Evolutionary conservation across 768 basidiomycete genomes (phyloP), one percentile per base, ranked within the genome.

Genomic region (Tylopilus sp.): DNA sequence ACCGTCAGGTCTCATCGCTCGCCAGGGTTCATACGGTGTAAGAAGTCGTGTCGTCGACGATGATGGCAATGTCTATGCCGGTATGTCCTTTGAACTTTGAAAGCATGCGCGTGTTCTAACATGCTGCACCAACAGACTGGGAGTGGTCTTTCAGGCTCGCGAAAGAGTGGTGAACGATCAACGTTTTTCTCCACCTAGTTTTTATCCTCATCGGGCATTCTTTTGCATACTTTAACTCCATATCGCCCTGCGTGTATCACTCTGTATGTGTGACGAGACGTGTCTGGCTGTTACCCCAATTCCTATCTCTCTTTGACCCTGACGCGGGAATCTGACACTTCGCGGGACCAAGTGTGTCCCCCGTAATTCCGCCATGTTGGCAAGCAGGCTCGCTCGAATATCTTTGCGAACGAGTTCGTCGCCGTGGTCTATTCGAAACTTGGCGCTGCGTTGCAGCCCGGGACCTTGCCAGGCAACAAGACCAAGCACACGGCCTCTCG

Each of bases 81-180:
- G 91, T 90, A 67, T 40, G 84, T 72, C 14, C 13, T 29, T 21
- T 12, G 19, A 26, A n/a, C 42, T n/a, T 38, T 17, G 33, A 19
- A 12, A 16, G 16, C 41, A 41, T 45, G 10, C 16, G 28, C 34
- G 12, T 4, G 9, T 49, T 7, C 40, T 71, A 44, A 70, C 24
- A 21, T 14, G 31, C 8, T 9, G 21, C 22, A 42, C 29, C 46
- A 37, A 30, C 38, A 71, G 70, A 71, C 24, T 71, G 70, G 70
- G 71, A 72, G 6, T 98, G 95, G 95, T 71, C 66, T 24, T 97
- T 98, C 80, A 96, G 92, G 70, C 79, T 98, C 54, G 84, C 78
- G 40, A 96, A 96, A 75, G 92, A 95, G 60, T 98, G 95, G 95
- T 87, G 68, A 76, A 70, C 44, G 42, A 29, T 22, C 40, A 22